Evolutionary conservation across 2,329 filamentous ascomycete species (phyloP).

Genomic region (Hypoxylon sp.): DNA sequence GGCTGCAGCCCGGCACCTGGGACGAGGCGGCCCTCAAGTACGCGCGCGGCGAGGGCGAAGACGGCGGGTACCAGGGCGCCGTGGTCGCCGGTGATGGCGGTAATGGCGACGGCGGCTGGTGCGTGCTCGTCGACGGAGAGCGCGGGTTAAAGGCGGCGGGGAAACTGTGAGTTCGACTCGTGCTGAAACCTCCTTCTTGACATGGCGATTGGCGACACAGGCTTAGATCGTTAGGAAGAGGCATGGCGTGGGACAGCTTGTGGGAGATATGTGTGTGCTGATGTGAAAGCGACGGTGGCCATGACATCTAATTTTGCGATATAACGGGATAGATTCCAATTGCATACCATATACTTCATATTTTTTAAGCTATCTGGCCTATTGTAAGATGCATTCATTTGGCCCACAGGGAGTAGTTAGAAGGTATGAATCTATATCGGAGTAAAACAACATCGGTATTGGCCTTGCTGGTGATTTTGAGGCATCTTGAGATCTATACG

Average conservation of each 20-base stretch:
- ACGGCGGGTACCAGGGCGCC: constrained; percentile 75
- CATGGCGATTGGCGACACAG: constrained; percentile 15
- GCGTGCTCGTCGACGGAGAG: constrained; percentile 88
- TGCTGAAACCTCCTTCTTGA: not conserved
- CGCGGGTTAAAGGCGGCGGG: constrained; percentile 70
- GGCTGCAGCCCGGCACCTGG: constrained; percentile 92
- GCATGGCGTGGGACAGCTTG: constrained; percentile 33
- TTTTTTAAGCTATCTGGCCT: no score
- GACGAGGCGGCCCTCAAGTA: constrained; percentile 81
- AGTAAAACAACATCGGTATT: no score
- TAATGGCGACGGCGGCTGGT: constrained; percentile 82
- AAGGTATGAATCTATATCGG: no score
- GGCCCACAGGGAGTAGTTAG: no score
- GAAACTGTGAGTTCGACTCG: constrained; percentile 59
- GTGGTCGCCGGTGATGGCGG: constrained; percentile 77
- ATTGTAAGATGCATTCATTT: not conserved
- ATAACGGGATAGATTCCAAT: constrained; percentile 17
- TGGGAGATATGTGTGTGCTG: constrained; percentile 35
- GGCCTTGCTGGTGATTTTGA: no score
- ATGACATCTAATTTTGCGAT: constrained; percentile 14
- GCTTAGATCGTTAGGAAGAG: constrained; percentile 41
- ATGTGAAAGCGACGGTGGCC: constrained; percentile 27
- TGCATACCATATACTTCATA: not conserved
- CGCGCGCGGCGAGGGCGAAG: constrained; percentile 66
- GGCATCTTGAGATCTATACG: no score